Percentiles rank a stretch among this genome's conserved stretches.
These are phyloP conservation scores for Beverwykella pulmonaria DNA, from an alignment of 495 filamentous ascomycete species.

Conservation along the genomic window DNA sequence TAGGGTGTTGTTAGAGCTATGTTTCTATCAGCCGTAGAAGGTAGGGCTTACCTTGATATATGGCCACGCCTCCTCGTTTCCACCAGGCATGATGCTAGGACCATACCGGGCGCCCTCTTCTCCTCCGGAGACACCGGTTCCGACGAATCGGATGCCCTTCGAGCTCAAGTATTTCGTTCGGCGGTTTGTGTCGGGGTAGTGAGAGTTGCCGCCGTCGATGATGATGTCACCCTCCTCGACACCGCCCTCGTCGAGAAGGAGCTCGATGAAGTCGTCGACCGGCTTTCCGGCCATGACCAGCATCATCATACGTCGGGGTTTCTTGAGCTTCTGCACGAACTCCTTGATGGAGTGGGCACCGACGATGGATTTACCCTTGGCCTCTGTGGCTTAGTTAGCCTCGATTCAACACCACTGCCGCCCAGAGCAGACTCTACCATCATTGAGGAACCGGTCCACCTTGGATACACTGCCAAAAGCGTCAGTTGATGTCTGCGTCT, in stretches of 20 bases:
- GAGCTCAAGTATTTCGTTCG: conserved; percentile 77
- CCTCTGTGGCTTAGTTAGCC: conserved; percentile 31
- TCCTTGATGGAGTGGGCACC: conserved; percentile 94
- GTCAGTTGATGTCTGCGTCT: conserved; percentile 3
- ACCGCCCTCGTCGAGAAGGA: conserved; percentile 72
- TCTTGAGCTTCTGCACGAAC: conserved; percentile 93
- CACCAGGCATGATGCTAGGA: conserved; percentile 97
- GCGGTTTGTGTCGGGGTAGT: conserved; percentile 98
- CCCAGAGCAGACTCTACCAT: conserved; percentile 60
- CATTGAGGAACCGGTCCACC: conserved; percentile 91
- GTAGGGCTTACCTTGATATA: conserved; percentile 69
- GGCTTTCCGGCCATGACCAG: conserved; percentile 97
- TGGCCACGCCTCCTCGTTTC: conserved; percentile 97
- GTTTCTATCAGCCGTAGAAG: not conserved
- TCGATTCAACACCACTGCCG: conserved; percentile 2
- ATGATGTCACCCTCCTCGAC: conserved; percentile 94
- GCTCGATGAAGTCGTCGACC: conserved; percentile 97
- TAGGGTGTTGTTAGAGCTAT: conserved; percentile 5
- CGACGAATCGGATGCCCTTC: conserved; percentile 96
- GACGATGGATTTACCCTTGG: conserved; percentile 80
- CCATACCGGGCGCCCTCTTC: conserved; percentile 98
- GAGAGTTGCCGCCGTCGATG: conserved; percentile 99
- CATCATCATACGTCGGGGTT: conserved; percentile 93
- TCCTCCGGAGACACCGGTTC: conserved; percentile 96
- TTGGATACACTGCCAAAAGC: conserved; percentile 64